Evolutionary conservation across 2,329 filamentous ascomycete species (phyloP).

Genomic region (Rutstroemia sp.): DNA sequence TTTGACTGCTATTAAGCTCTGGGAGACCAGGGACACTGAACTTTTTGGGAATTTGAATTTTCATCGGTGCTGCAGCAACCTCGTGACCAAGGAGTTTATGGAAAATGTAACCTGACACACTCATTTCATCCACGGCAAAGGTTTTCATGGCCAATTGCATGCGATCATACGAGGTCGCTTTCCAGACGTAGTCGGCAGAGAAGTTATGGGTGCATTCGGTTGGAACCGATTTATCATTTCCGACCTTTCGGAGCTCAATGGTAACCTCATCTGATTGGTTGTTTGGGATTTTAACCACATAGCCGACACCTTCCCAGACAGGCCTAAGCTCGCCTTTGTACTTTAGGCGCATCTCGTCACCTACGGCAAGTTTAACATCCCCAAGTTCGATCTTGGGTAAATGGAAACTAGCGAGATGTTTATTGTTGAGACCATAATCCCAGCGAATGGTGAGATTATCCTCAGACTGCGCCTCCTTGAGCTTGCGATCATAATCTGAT

Average conservation of each 20-base stretch:
- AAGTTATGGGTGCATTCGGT: constrained; percentile 97
- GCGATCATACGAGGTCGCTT: constrained; percentile 96
- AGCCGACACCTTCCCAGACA: constrained; percentile 95
- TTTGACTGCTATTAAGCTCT: constrained; percentile 91
- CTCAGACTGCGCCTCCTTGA: constrained; percentile 97
- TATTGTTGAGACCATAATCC: constrained; percentile 95
- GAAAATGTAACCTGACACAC: constrained; percentile 97
- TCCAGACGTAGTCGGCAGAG: constrained; percentile 98
- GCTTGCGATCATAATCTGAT: constrained; percentile 96
- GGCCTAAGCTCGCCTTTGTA: constrained; percentile 91
- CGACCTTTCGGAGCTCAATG: constrained; percentile 86
- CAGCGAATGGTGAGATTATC: constrained; percentile 91
- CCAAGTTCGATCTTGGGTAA: constrained; percentile 95
- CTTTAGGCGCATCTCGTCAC: constrained; percentile 95
- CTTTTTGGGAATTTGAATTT: constrained; percentile 91
- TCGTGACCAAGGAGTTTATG: constrained; percentile 94
- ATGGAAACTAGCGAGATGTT: constrained; percentile 90
- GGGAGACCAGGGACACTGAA: constrained; percentile 92
- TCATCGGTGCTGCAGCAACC: constrained; percentile 89
- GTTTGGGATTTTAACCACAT: constrained; percentile 99
- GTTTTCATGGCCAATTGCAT: constrained; percentile 99
- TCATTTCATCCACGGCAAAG: constrained; percentile 96
- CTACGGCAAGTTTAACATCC: constrained; percentile 95
- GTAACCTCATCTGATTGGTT: constrained; percentile 98
- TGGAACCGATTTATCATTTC: constrained; percentile 91